Percentiles rank a stretch among this genome's conserved stretches.
Conservation (phyloP, 495 filamentous ascomycete genomes). For the Penicillium goetzii region DNA sequence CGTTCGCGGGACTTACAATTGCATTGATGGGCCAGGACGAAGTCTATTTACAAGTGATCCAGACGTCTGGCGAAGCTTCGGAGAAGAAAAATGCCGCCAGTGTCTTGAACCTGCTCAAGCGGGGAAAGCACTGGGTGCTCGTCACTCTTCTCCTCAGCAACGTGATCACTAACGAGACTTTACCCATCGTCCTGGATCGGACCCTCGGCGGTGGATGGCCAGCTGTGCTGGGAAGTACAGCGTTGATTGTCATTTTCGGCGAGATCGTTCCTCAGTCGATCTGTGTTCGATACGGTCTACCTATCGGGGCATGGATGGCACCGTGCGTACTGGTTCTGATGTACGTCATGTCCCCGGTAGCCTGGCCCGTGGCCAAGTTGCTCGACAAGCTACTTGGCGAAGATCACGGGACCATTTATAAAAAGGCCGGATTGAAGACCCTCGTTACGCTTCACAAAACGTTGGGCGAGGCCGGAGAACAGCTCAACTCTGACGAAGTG, state of each 20-base stretch:
- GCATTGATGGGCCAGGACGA: conserved; percentile 82
- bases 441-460: conserved; percentile 92
- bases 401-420: conserved; percentile 93
- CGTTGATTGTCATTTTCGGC: conserved; percentile 96
- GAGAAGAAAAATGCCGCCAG: conserved; percentile 82
- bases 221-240: conserved; percentile 88
- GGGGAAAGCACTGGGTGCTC: conserved; percentile 98
- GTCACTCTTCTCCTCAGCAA: conserved; percentile 93
- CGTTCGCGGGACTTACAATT: conserved; percentile 96
- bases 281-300: conserved; percentile 93
- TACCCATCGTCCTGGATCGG: conserved; percentile 92
- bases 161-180: conserved; percentile 97
- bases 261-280: conserved; percentile 95
- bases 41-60: conserved; percentile 94
- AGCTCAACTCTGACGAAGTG: conserved; percentile 95
- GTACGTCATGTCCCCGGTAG: conserved; percentile 85
- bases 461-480: conserved; percentile 80
- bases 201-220: conserved; percentile 94
- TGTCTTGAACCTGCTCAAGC: conserved; percentile 79
- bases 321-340: conserved; percentile 86
- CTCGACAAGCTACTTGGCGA: conserved; percentile 86
- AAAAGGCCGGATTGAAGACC: conserved; percentile 89
- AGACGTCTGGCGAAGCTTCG: conserved; percentile 75
- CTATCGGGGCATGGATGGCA: conserved; percentile 94
- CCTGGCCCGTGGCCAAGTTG: conserved; percentile 88